Base-by-base conservation (phyloP, 1,139 yeast genomes). In the Debaryomyces robertsiae region DNA sequence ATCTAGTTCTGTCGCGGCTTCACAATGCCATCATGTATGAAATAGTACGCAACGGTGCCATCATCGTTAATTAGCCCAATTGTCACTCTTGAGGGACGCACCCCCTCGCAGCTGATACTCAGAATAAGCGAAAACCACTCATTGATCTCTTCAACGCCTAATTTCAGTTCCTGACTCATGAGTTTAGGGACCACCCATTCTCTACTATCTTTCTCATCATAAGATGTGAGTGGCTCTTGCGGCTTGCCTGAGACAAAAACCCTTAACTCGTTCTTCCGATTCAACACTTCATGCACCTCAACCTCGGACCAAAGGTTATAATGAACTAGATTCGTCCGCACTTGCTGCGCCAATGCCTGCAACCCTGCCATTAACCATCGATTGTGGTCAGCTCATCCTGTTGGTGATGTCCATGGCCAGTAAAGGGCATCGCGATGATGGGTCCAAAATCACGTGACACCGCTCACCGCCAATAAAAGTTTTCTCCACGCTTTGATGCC, bases 1-100 rank as follows among this genome's bases (percentile, higher is more conserved):
- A 22, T 36, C n/a, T 51, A 79, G 50, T 77, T 77, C 51, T 74
- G 74, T 30, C 79, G 63, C 3, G 90, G 90, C 54, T 74, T 77
- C 7, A 73, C 76, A 13, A 83, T 65, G 0, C 88, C 90, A 46
- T 76, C 75, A 53, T 82, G 77, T 28, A 82, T 71, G 50, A 79
- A 73, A 53, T 84, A 84, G 52, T 82, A 84, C 4, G 82, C 84
- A 3, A 84, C 72, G 0, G 89, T 81, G 0, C 86, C 82, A 56
- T 84, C 91, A 40, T 72, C 71, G 42, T 82, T 79, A 6, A 77
- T 69, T 46, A 84, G 63, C 0, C 79, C 89, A 55, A 82, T 59
- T 0, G 82, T 65, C 2, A 84, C 41, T 37, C 82, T 59, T 16
- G 54, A 54, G 0, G 70, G 77, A 42, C 69, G 55, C 15, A 15